These are phyloP conservation scores for Amphibolis antarctica DNA, from an alignment of 106 monocot species.

Conservation along the genomic window DNA sequence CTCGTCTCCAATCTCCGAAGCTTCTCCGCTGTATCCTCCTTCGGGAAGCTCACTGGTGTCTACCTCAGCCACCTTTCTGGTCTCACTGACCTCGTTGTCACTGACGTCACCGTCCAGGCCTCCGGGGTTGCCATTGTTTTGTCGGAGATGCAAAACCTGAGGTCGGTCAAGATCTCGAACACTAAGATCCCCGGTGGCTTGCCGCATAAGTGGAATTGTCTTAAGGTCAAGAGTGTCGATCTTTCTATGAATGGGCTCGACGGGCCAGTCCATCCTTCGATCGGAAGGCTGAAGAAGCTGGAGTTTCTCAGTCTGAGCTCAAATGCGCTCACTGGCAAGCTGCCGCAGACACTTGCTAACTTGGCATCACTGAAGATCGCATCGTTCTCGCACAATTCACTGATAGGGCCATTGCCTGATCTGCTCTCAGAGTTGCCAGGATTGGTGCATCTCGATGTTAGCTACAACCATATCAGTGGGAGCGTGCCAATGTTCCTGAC, in stretches of 20 bases:
- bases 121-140: conserved; percentile 35
- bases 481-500: conserved; percentile 49
- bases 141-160: conserved; percentile 50
- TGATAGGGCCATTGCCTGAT: conserved; percentile 56
- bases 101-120: conserved; percentile 37
- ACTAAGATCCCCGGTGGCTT: conserved; percentile 56
- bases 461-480: conserved; percentile 71
- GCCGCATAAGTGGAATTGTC: conserved; percentile 66
- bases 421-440: conserved; percentile 34
- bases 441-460: conserved; percentile 60
- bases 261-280: conserved; percentile 32
- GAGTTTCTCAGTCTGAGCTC: conserved; percentile 41
- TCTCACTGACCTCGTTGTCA: conserved; percentile 55
- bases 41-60: conserved; percentile 35
- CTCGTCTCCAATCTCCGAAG: conserved; percentile 34
- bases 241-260: conserved; percentile 42
- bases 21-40: conserved; percentile 32
- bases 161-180: conserved; percentile 38
- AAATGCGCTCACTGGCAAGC: conserved; percentile 32
- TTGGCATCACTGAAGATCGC: conserved; percentile 32
- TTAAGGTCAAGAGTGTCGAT: conserved; percentile 30
- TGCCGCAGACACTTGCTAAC: conserved; percentile 56
- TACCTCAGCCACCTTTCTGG: conserved; percentile 52
- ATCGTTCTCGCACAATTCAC: conserved; percentile 37
- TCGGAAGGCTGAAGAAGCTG: conserved; percentile 28